These are phyloP conservation scores for Acrodontium crateriforme DNA, from an alignment of 2,329 filamentous ascomycete genomes.

Conservation along the genomic window DNA sequence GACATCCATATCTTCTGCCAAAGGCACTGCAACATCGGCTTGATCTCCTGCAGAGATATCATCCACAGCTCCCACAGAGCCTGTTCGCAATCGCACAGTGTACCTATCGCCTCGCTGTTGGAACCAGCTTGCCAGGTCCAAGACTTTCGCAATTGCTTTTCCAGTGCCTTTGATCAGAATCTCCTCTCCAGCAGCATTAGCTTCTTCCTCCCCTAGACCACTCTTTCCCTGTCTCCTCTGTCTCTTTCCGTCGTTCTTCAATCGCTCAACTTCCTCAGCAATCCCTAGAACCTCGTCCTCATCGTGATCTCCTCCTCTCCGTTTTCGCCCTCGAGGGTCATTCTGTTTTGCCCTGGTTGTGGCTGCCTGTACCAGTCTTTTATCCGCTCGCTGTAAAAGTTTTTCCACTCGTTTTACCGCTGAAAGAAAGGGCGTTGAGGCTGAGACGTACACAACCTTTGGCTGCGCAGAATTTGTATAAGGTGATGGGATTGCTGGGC, in stretches of 20 bases:
- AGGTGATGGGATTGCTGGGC: constrained; percentile 39
- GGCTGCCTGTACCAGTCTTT: constrained; percentile 33
- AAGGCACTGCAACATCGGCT: background rate
- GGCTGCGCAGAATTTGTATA: constrained; percentile 34
- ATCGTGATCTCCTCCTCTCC: constrained; percentile 4
- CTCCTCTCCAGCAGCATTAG: constrained; percentile 29
- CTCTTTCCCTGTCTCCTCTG: constrained; percentile 13
- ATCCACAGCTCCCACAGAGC: constrained; percentile 52
- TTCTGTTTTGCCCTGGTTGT: constrained; percentile 19
- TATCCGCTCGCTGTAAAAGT: constrained; percentile 44
- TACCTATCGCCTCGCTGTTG: constrained; percentile 44
- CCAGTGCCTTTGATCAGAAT: constrained; percentile 53
- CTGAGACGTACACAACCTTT: constrained; percentile 53
- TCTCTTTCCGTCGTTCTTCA: constrained; percentile 16
- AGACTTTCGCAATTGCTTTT: constrained; percentile 49
- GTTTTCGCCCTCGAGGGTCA: constrained; percentile 5
- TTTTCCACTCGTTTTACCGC: constrained; percentile 51
- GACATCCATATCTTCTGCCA: constrained; percentile 4
- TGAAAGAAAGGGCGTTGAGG: constrained; percentile 53
- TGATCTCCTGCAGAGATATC: constrained; percentile 38
- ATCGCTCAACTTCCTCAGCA: constrained; percentile 22
- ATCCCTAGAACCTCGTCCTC: constrained; percentile 22
- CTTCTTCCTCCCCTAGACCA: constrained; percentile 19
- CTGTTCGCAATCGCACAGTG: constrained; percentile 45
- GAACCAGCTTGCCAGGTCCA: constrained; percentile 52